These are phyloP conservation scores for Marvania coccoides DNA, from an alignment of 139 green algal genomes.

Conservation along the genomic window DNA sequence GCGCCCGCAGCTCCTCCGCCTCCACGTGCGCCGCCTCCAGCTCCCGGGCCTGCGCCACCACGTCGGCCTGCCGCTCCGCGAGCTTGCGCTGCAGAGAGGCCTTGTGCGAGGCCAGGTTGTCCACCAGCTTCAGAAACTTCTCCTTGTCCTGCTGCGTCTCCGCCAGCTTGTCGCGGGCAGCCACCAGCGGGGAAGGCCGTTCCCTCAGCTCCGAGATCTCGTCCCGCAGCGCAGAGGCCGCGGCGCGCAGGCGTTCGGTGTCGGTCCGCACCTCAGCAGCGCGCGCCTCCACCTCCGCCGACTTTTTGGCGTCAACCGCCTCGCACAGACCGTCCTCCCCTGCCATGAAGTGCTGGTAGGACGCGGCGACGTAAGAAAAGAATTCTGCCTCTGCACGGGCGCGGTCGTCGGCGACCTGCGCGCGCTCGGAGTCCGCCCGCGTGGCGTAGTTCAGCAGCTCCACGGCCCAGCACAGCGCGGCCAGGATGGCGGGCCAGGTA, in stretches of 20 bases:
- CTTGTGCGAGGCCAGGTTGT: slow-evolving; percentile 50
- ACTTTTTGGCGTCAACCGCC: slow-evolving; percentile 55
- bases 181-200: slow-evolving; percentile 52
- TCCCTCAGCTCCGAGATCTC: slow-evolving; percentile 45
- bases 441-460: slow-evolving; percentile 87
- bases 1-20: slow-evolving; percentile 42
- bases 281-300: slow-evolving; percentile 38
- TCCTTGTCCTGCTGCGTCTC: slow-evolving; percentile 40
- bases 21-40: slow-evolving; percentile 31
- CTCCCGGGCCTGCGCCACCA: slow-evolving; percentile 33
- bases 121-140: slow-evolving; percentile 61
- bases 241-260: slow-evolving; percentile 18
- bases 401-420: slow-evolving; percentile 29
- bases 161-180: slow-evolving; percentile 29
- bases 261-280: slow-evolving; percentile 3
- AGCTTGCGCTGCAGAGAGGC: slow-evolving; percentile 48
- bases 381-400: slow-evolving; percentile 42
- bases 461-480: slow-evolving; percentile 82
- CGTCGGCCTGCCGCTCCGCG: slow-evolving; percentile 48
- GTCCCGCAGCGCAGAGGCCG: slow-evolving; percentile 29
- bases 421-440: slow-evolving; percentile 33
- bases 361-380: slow-evolving; percentile 55
- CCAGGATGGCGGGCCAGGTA: slow-evolving; percentile 80
- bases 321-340: slow-evolving; percentile 56
- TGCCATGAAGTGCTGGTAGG: slow-evolving; percentile 71